Base-by-base conservation (phyloP, 129 eudicot genomes). In the Sambucus nigra region DNA sequence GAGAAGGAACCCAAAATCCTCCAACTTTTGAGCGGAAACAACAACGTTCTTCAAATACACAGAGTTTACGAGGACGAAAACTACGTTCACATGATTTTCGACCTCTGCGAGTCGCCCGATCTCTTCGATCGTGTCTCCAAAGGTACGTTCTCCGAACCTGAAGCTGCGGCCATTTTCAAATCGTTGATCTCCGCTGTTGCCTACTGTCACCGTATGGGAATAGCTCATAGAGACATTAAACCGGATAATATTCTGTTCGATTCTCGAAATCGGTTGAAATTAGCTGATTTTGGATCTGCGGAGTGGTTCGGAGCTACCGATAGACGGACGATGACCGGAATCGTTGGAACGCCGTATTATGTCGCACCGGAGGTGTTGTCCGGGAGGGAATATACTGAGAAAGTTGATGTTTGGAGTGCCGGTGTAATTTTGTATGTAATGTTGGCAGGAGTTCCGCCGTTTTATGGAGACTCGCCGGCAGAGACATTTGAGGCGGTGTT, bases 261-360 rank as follows among this genome's bases (percentile, higher is more conserved):
- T 66, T 69, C 71, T 1, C 28, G 78, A 2, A 73, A 74, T 8
- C 47, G 69, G 53, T 55, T 88, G 69, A 83, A 73, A 56, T 79
- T 88, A 4, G 89, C 87, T n/a, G 96, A 88, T 57, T 88, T 88
- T 41, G 96, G 96, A 27, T 83, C 96, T 0, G 96, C 96, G 6
- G 94, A 88, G 87, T 67, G 88, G 77, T 80, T 88, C 51, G 81
- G 63, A 22, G 67, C 64, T 51, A 61, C 42, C 16, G 81, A 68
- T 49, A 8, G 47, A 4, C 27, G 63, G 49, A 54, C 25, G 70
- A 91, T 91, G 98, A 72, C 35, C 1, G 98, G 95, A 27, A 70
- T 91, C 7, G 95, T 91, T 0, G 98, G 98, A 15, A 91, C 98
- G 69, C 98, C 98, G 46, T 85, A 91, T 28, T 91, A 91, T 16